Evolutionary conservation across 768 basidiomycete species (phyloP).

Genomic region (Rhizopogon rudus): DNA sequence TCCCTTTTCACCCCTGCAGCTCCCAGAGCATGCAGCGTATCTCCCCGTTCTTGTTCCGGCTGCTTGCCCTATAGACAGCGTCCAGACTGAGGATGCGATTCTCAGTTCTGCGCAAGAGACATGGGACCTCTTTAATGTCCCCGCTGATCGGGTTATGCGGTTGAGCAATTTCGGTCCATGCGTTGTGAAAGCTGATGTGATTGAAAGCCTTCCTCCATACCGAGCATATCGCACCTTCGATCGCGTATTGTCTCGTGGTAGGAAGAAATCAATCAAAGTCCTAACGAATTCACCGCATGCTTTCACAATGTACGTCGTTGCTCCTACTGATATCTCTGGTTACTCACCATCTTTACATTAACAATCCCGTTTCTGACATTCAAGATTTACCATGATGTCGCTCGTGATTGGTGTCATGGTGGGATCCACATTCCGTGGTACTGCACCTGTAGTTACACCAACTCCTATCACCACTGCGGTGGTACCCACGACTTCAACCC

Average conservation of each 20-base stretch:
- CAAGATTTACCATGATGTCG: constrained; percentile 66
- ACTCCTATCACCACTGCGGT: constrained; percentile 9
- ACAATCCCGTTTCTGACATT: constrained; percentile 6
- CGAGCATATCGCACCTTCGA: constrained; percentile 42
- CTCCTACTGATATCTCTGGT: constrained; percentile 5
- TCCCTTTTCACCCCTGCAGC: constrained; percentile 38
- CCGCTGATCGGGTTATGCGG: constrained; percentile 34
- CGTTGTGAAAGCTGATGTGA: constrained; percentile 43
- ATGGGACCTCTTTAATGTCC: constrained; percentile 41
- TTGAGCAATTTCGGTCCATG: constrained; percentile 29
- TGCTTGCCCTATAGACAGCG: constrained; percentile 12
- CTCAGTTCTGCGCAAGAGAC: constrained; percentile 27
- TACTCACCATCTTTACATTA: constrained; percentile 5
- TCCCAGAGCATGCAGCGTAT: constrained; percentile 42
- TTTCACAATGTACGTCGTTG: constrained; percentile 55
- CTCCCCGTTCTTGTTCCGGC: constrained; percentile 49
- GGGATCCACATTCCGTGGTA: constrained; percentile 16
- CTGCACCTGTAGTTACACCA: constrained; percentile 14
- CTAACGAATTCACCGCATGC: constrained; percentile 49
- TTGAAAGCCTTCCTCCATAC: constrained; percentile 37
- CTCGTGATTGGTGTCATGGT: constrained; percentile 54
- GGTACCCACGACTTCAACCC: constrained; percentile 17
- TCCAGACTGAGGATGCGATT: constrained; percentile 23
- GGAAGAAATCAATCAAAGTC: constrained; percentile 29
- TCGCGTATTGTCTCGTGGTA: constrained; percentile 31